These are phyloP conservation scores for Penicillium olsonii DNA, from an alignment of 2,329 filamentous ascomycete genomes.

Conservation along the genomic window DNA sequence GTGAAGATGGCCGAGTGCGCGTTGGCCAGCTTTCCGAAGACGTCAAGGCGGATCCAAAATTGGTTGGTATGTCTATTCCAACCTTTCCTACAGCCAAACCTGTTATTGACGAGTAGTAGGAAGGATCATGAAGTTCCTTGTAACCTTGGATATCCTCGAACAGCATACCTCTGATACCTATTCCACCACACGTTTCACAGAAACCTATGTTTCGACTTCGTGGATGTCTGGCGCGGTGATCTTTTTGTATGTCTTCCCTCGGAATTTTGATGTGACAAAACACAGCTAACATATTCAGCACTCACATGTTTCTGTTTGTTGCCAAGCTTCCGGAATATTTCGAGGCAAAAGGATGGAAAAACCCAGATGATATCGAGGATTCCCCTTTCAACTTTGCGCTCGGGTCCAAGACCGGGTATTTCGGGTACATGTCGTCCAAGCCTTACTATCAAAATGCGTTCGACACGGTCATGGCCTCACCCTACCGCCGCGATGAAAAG, in stretches of 20 bases:
- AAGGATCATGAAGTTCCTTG: too few relatives aligned
- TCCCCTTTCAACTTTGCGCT: constrained; percentile 16
- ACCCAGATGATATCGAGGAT: constrained; percentile 9
- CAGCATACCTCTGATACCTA: too few relatives aligned
- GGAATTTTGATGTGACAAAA: neutral
- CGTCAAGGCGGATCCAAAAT: too few relatives aligned
- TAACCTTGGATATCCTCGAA: too few relatives aligned
- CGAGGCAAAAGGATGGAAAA: constrained; percentile 12
- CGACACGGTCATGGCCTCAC: constrained; percentile 16
- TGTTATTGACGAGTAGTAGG: too few relatives aligned
- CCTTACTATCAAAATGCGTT: constrained; percentile 16
- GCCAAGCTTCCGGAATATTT: constrained; percentile 18
- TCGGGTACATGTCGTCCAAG: constrained; percentile 11
- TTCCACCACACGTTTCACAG: constrained; percentile 4
- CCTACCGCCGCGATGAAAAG: constrained; percentile 9
- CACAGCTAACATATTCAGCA: constrained; percentile 2
- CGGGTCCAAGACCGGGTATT: constrained; percentile 13
- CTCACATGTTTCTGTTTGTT: constrained; percentile 16
- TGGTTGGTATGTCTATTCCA: too few relatives aligned
- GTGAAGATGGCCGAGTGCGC: too few relatives aligned
- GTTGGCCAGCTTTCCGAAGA: too few relatives aligned
- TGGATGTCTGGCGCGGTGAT: constrained; percentile 13
- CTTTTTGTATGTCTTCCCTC: too few relatives aligned
- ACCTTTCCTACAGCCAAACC: too few relatives aligned
- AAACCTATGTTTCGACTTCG: constrained; percentile 14